Conservation (phyloP, 1,284 basidiomycete genomes). For the Cutaneotrichosporon sp. region DNA sequence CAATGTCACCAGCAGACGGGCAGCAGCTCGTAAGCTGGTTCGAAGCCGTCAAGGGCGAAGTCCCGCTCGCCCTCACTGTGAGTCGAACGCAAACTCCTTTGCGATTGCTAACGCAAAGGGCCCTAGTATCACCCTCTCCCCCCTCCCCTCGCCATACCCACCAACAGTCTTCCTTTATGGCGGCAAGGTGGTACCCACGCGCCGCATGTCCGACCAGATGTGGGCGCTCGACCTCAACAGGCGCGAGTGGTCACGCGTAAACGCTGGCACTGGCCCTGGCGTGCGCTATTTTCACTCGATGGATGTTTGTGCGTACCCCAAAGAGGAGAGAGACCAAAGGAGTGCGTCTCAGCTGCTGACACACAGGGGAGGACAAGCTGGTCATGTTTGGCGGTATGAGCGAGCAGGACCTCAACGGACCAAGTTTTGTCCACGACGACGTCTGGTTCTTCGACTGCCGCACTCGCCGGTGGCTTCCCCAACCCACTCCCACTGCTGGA, state of each 20-base stretch:
- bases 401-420: slow-evolving; percentile 55
- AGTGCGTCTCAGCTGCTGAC: too few species aligned
- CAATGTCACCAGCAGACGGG: slow-evolving; percentile 8
- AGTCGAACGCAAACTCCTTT: slow-evolving; percentile 42
- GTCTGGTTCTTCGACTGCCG: slow-evolving; percentile 76
- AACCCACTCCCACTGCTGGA: slow-evolving; percentile 18
- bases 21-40: slow-evolving; percentile 72
- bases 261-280: slow-evolving; percentile 55
- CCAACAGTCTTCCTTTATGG: slow-evolving; percentile 56
- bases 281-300: slow-evolving; percentile 87
- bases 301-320: slow-evolving; percentile 67
- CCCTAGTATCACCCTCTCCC: slow-evolving; percentile 42
- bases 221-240: slow-evolving; percentile 77
- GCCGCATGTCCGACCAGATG: slow-evolving; percentile 80
- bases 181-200: slow-evolving; percentile 75
- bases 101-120: slow-evolving; percentile 27
- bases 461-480: slow-evolving; percentile 62
- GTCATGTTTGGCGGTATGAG: slow-evolving; percentile 87
- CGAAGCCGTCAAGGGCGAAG: slow-evolving; percentile 74
- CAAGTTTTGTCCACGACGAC: slow-evolving; percentile 64
- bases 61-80: slow-evolving; percentile 79
- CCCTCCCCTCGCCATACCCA: slow-evolving; percentile 30
- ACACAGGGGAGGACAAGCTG: slow-evolving; percentile 72
- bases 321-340: too few species aligned
- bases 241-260: slow-evolving; percentile 68